Evolutionary conservation across 768 basidiomycete species (phyloP).

Genomic region (Cystobasidium tubakii): DNA sequence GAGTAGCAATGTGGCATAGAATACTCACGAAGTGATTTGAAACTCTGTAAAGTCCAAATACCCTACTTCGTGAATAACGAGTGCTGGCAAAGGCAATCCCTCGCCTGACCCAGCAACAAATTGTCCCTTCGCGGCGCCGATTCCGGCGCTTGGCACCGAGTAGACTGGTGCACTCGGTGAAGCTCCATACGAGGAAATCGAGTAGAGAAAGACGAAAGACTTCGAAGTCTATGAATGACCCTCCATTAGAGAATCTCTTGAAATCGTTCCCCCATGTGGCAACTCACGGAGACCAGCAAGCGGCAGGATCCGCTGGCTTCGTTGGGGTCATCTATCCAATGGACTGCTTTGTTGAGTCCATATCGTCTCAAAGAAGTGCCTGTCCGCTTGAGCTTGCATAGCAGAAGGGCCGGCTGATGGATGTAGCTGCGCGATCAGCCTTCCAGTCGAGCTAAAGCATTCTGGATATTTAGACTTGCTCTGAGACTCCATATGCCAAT

Average conservation of each 20-base stretch:
- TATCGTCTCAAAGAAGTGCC: slow-evolving; percentile 35
- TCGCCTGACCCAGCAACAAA: slow-evolving; percentile 37
- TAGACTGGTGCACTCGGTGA: slow-evolving; percentile 9
- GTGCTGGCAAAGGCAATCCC: slow-evolving; percentile 18
- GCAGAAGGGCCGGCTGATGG: slow-evolving; percentile 28
- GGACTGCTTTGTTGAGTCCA: slow-evolving; percentile 35
- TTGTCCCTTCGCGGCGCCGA: slow-evolving; percentile 16
- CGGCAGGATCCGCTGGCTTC: neutral
- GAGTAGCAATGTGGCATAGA: neutral
- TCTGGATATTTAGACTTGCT: neutral
- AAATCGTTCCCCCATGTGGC: neutral
- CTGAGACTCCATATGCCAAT: slow-evolving; percentile 37
- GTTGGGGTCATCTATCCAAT: slow-evolving; percentile 34
- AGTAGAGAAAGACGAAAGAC: slow-evolving; percentile 22
- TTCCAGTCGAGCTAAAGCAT: neutral
- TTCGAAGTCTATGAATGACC: slow-evolving; percentile 4
- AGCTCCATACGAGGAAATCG: neutral
- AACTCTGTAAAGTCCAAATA: slow-evolving; percentile 27
- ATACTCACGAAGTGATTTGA: slow-evolving; percentile 17
- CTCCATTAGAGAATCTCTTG: neutral
- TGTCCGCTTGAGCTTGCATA: slow-evolving; percentile 38
- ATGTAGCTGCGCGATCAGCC: neutral
- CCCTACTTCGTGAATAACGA: slow-evolving; percentile 29
- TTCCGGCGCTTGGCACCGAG: slow-evolving; percentile 20
- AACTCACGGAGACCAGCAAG: slow-evolving; percentile 24